Conservation (phyloP, 768 basidiomycete species). For the Pleurotus cornucopiae region DNA sequence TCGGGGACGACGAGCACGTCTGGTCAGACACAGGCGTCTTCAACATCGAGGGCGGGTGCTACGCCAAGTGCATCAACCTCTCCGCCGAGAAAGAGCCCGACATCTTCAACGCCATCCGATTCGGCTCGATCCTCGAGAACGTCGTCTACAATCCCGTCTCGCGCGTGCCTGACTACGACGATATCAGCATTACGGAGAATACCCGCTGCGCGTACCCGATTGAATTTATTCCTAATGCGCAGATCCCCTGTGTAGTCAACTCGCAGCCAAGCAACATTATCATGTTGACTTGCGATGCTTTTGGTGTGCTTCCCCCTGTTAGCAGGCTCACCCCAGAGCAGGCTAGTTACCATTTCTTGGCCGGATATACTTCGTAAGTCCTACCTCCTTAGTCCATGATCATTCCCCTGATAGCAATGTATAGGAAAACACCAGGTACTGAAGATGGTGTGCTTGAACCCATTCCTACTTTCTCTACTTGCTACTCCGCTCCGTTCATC, state of each 20-base stretch:
- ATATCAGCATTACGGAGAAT: conserved; percentile 96
- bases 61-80: conserved; percentile 97
- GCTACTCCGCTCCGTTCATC: conserved; percentile 99
- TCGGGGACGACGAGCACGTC: conserved; percentile 99
- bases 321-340: conserved; percentile 90
- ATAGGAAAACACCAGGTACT: conserved; percentile 94
- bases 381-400: background rate
- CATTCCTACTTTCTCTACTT: conserved; percentile 98
- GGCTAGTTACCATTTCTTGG: conserved; percentile 96
- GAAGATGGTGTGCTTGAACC: conserved; percentile 98
- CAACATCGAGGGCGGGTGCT: conserved; percentile 99
- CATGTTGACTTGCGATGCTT: conserved; percentile 97
- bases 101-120: conserved; percentile 92
- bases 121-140: conserved; percentile 97
- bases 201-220: conserved; percentile 99
- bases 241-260: conserved; percentile 86
- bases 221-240: conserved; percentile 92
- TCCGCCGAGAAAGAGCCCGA: conserved; percentile 97
- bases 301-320: conserved; percentile 96
- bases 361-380: conserved; percentile 89
- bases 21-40: conserved; percentile 99
- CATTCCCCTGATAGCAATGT: conserved; percentile 8
- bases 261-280: conserved; percentile 92
- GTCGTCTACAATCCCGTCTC: conserved; percentile 89
- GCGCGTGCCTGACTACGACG: conserved; percentile 91